Percentiles rank a stretch among this genome's conserved stretches.
phyloP scores from a whole-genome alignment of 2,329 filamentous ascomycete species.

The Annulohypoxylon truncatum region DNA sequence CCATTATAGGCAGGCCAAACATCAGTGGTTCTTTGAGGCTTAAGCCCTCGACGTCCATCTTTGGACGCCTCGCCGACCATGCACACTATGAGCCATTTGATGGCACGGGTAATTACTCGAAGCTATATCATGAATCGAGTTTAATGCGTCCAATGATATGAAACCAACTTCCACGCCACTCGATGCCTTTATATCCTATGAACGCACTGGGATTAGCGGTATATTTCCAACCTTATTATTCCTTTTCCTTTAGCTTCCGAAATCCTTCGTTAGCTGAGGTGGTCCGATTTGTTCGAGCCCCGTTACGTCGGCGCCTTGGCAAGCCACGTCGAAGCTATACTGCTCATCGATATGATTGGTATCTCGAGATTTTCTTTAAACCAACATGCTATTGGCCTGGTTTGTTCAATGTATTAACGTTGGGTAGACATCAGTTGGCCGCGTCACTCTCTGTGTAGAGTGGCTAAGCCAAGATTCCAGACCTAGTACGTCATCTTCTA shows the following conservation, averaged over 20 bases:
- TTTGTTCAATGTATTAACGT: not conserved
- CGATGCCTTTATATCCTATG: not conserved
- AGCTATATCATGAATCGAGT: not conserved
- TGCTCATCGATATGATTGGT: not conserved
- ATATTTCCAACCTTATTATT: not conserved
- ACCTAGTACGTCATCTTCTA: not conserved
- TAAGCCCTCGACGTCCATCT: not conserved
- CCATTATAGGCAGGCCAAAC: not conserved
- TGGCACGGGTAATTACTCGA: not conserved
- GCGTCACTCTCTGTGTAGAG: constrained; percentile 6
- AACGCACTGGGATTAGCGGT: not conserved
- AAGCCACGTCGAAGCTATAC: constrained; percentile 20
- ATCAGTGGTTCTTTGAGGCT: not conserved
- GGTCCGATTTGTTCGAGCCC: constrained; percentile 6
- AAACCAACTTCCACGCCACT: not conserved
- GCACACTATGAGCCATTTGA: not conserved
- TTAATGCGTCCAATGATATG: not conserved
- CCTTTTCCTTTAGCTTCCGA: not conserved
- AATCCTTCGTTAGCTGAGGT: not conserved
- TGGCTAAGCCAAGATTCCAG: constrained; percentile 3
- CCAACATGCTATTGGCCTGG: not conserved
- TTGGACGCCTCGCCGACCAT: not conserved
- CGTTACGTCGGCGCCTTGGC: constrained; percentile 13
- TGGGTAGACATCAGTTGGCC: constrained; percentile 9
- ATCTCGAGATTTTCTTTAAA: not conserved